Percentiles rank a stretch among this genome's conserved stretches.
These are phyloP conservation scores for Carex kokanica DNA, from an alignment of 176 grass and related monocot species.

Conservation along the genomic window DNA sequence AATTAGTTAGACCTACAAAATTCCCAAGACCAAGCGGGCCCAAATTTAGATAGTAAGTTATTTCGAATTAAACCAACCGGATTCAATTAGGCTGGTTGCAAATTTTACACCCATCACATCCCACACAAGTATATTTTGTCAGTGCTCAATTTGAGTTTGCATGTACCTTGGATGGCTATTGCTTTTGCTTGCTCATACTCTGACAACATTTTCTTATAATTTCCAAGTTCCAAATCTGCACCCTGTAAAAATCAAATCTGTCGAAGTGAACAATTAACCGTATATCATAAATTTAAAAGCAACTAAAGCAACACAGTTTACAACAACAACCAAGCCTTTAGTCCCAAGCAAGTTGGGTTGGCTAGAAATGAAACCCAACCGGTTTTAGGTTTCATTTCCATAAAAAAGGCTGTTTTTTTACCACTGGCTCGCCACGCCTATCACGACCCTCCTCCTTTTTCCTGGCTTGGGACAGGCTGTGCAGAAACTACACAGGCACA, in stretches of 20 bases:
- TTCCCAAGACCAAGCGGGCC: background rate
- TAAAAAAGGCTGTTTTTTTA: no score
- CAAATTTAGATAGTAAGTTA: background rate
- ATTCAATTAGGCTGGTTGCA: background rate
- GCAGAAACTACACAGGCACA: no score
- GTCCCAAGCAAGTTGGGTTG: no score
- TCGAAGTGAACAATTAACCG: background rate
- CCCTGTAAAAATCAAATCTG: constrained; percentile 37
- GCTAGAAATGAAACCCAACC: no score
- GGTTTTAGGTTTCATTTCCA: no score
- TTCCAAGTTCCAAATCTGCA: constrained; percentile 51
- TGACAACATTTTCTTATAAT: constrained; percentile 54
- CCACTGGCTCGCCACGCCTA: no score
- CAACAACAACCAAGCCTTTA: no score
- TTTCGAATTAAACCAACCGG: background rate
- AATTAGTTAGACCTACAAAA: background rate
- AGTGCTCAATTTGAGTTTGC: background rate
- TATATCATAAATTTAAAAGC: background rate
- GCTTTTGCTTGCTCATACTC: constrained; percentile 71
- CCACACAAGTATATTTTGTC: background rate
- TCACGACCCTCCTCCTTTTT: no score
- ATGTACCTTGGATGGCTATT: constrained; percentile 49
- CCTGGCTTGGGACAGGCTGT: no score
- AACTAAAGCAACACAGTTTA: background rate
- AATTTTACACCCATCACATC: background rate